These are phyloP conservation scores for Emiliania huxleyi DNA, from an alignment of 78 protist genomes.

Conservation along the genomic window DNA sequence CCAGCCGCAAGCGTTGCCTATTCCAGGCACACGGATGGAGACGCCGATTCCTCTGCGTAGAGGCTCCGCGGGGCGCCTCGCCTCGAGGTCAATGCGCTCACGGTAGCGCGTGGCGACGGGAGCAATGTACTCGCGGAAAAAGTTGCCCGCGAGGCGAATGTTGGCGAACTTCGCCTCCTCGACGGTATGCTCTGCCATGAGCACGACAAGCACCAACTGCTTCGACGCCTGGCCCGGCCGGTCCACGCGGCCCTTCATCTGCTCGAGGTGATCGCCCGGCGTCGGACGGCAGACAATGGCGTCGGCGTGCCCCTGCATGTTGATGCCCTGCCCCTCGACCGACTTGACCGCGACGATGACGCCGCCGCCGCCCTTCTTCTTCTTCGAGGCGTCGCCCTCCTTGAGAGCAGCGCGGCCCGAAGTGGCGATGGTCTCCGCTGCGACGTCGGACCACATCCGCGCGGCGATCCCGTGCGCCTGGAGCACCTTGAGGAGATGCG, in stretches of 20 bases:
- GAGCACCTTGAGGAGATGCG: no score
- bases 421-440: background rate
- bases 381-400: no score
- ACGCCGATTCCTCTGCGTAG: no score
- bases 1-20: no score
- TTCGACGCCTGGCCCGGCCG: constrained; percentile 32
- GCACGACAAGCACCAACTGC: background rate
- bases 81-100: no score
- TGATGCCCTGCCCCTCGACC: background rate
- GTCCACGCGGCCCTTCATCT: constrained; percentile 39
- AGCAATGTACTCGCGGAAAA: constrained; percentile 33
- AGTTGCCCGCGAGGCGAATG: constrained; percentile 2
- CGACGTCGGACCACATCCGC: no score
- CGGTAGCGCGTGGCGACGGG: background rate
- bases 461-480: no score
- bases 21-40: no score
- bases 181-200: constrained; percentile 12
- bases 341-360: background rate
- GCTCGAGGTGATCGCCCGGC: constrained; percentile 34
- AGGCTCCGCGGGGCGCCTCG: no score
- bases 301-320: constrained; percentile 4
- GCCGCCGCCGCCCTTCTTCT: background rate
- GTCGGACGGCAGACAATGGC: constrained; percentile 26
- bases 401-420: no score
- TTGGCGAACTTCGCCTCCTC: constrained; percentile 31